Conservation (phyloP, 257 asterid genomes). For the Handroanthus guayacan region DNA sequence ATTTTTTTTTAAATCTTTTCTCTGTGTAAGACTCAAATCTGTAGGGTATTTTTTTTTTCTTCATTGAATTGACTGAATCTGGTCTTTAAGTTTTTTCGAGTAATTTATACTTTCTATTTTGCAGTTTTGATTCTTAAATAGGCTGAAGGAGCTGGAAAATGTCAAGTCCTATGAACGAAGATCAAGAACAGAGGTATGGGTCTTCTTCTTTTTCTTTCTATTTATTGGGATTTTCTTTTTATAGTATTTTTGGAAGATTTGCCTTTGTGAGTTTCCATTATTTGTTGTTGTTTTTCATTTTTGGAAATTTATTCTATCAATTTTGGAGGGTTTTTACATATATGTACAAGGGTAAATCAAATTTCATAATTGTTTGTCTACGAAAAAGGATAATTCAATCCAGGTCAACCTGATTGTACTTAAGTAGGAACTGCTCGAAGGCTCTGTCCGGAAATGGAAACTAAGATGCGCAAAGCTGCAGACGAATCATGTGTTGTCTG, state of each 20-base stretch:
- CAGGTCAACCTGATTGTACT: neutral
- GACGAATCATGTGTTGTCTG: slow-evolving; percentile 14
- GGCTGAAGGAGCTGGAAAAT: slow-evolving; percentile 49
- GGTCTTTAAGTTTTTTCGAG: slow-evolving; percentile 2
- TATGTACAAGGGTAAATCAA: slow-evolving; percentile 17
- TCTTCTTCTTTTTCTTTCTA: neutral
- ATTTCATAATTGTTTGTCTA: slow-evolving; percentile 4
- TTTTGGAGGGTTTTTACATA: neutral
- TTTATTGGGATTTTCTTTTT: neutral
- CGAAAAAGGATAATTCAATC: slow-evolving; percentile 3
- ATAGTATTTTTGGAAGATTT: neutral
- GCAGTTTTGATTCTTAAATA: slow-evolving; percentile 34
- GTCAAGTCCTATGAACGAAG: slow-evolving; percentile 59
- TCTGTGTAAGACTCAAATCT: slow-evolving; percentile 18
- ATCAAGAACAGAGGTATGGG: slow-evolving; percentile 68
- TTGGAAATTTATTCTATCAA: neutral
- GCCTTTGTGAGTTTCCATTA: slow-evolving; percentile 13
- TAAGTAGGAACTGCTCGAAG: slow-evolving; percentile 12
- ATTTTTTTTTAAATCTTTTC: slow-evolving; percentile 20
- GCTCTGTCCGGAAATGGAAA: neutral
- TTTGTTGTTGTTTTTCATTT: neutral
- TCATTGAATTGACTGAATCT: slow-evolving; percentile 33
- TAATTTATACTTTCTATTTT: slow-evolving; percentile 14
- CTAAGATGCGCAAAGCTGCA: neutral
- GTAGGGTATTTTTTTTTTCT: neutral